phyloP scores from a whole-genome alignment of 495 filamentous ascomycete genomes.

The Evernia prunastri region DNA sequence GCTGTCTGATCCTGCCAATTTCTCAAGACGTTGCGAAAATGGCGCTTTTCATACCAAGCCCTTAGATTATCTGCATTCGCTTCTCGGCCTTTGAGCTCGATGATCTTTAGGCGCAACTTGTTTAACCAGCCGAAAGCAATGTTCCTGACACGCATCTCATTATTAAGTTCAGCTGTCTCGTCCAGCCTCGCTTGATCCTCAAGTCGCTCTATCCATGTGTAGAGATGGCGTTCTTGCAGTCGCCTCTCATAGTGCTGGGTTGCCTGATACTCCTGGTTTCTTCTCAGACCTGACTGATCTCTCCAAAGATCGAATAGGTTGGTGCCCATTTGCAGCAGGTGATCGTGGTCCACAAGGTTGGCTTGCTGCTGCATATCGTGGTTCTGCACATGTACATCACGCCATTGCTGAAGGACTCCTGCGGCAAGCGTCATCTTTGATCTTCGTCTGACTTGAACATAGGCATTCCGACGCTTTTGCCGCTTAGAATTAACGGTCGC shows the following conservation, averaged over 20 bases:
- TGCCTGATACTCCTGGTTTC: constrained; percentile 39
- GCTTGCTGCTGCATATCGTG: constrained; percentile 20
- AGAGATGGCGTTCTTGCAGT: constrained; percentile 42
- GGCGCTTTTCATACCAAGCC: constrained; percentile 49
- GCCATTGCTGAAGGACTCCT: constrained; percentile 41
- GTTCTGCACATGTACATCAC: constrained; percentile 34
- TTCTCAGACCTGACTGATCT: constrained; percentile 33
- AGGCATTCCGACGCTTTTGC: constrained; percentile 52
- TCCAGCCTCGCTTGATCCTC: constrained; percentile 40
- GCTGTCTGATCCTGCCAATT: constrained; percentile 50
- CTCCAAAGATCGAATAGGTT: constrained; percentile 43
- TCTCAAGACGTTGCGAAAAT: constrained; percentile 51
- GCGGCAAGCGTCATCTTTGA: constrained; percentile 53
- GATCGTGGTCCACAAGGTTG: constrained; percentile 10
- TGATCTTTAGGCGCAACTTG: constrained; percentile 47
- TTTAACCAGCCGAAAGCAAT: constrained; percentile 41
- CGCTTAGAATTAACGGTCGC: constrained; percentile 46
- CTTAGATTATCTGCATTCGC: constrained; percentile 50
- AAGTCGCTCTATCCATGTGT: constrained; percentile 41
- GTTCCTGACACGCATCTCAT: constrained; percentile 43
- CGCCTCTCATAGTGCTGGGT: constrained; percentile 38
- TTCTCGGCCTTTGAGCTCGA: constrained; percentile 41
- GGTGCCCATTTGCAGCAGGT: constrained; percentile 43
- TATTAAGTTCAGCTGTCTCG: constrained; percentile 43
- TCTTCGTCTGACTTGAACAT: constrained; percentile 50